Percentiles rank a stretch among this genome's conserved stretches.
Evolutionary conservation across 208 protist species (phyloP).

Genomic region (Crithidia acanthocephali): DNA sequence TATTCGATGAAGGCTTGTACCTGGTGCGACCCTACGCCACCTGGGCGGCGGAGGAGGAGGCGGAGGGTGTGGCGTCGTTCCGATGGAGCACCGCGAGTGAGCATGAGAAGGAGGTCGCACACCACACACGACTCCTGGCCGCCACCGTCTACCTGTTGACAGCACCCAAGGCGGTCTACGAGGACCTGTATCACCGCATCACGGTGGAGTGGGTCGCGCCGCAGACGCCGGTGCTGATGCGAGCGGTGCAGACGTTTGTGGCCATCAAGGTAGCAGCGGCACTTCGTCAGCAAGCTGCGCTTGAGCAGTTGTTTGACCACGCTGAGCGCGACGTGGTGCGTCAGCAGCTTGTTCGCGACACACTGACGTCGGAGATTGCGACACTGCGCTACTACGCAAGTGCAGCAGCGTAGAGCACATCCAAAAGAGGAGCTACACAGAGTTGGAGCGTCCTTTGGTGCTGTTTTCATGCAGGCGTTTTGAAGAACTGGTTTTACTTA

Average conservation of each 20-base stretch:
- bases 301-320: conserved; percentile 22
- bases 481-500: too few relatives aligned
- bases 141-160: conserved; percentile 26
- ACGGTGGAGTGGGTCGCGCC: conserved; percentile 51
- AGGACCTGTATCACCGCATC: conserved; percentile 46
- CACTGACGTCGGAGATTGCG: conserved; percentile 55
- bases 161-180: conserved; percentile 17
- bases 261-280: conserved; percentile 22
- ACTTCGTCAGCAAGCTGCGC: conserved; percentile 12
- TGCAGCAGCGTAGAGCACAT: background rate
- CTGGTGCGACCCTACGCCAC: conserved; percentile 44
- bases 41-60: conserved; percentile 28
- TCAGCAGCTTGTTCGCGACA: conserved; percentile 36
- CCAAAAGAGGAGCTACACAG: background rate
- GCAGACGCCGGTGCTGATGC: conserved; percentile 8
- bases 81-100: conserved; percentile 22
- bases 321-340: conserved; percentile 24
- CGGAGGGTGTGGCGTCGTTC: conserved; percentile 18
- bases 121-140: conserved; percentile 41
- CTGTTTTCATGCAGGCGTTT: too few relatives aligned
- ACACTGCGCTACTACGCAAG: conserved; percentile 34
- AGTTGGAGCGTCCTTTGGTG: too few relatives aligned
- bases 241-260: conserved; percentile 25
- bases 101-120: conserved; percentile 37
- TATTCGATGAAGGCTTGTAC: conserved; percentile 88